These are phyloP conservation scores for Pythium plurisporium DNA, from an alignment of 352 stramenopile species.

Conservation along the genomic window DNA sequence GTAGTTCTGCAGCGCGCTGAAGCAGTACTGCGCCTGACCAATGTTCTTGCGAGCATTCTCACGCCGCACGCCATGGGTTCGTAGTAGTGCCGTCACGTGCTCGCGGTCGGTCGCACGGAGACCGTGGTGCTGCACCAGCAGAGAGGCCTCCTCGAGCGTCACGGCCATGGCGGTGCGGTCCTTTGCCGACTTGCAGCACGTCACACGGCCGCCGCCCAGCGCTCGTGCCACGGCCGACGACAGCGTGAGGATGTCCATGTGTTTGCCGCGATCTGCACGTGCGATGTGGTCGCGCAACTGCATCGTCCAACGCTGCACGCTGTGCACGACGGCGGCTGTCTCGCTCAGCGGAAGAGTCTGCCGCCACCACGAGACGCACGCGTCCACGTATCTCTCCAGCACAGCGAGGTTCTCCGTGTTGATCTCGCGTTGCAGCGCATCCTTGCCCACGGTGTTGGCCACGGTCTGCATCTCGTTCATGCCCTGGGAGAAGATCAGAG, in stretches of 20 bases:
- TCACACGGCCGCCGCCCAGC: conserved; percentile 88
- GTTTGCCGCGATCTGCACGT: conserved; percentile 51
- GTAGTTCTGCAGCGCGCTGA: conserved; percentile 79
- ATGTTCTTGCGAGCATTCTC: conserved; percentile 89
- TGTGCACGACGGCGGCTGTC: conserved; percentile 24
- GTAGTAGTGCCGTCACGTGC: conserved; percentile 57
- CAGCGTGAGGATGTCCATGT: conserved; percentile 76
- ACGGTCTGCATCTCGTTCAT: conserved; percentile 94
- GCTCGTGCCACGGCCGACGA: conserved; percentile 65
- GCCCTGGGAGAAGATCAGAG: conserved; percentile 84
- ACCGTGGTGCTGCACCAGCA: conserved; percentile 54
- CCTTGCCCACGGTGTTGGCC: conserved; percentile 82
- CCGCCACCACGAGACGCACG: conserved; percentile 36
- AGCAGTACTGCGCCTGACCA: conserved; percentile 80
- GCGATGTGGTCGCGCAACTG: conserved; percentile 18
- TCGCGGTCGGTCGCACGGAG: conserved; percentile 48
- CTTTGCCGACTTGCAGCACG: conserved; percentile 97
- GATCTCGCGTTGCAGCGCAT: conserved; percentile 76
- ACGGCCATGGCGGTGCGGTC: conserved; percentile 97
- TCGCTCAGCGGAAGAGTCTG: conserved; percentile 14
- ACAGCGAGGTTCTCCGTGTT: conserved; percentile 66
- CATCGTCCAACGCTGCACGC: conserved; percentile 9
- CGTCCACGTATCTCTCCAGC: conserved; percentile 51
- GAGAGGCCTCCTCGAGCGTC: conserved; percentile 89
- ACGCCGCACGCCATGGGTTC: conserved; percentile 70